These are phyloP conservation scores for Blastomyces gilchristii DNA, from an alignment of 2,329 filamentous ascomycete species.

Conservation along the genomic window DNA sequence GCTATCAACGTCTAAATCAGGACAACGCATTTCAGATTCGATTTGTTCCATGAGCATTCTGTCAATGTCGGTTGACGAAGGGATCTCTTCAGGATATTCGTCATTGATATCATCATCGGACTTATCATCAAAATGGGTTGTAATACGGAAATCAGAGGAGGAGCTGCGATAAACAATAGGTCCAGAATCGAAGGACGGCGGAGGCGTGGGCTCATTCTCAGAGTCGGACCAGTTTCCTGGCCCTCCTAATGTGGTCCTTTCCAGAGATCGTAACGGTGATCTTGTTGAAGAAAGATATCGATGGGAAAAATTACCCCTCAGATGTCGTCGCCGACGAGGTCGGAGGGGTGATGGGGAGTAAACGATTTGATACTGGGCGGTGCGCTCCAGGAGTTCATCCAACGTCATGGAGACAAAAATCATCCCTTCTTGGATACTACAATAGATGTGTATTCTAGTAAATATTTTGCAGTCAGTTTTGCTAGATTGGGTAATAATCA, in stretches of 20 bases:
- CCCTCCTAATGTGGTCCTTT: constrained; percentile 21
- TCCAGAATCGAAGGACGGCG: constrained; percentile 8
- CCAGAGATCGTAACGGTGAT: constrained; percentile 27
- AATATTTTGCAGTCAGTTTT: constrained; percentile 2
- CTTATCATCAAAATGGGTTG: constrained; percentile 29
- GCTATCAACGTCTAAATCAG: constrained; percentile 14
- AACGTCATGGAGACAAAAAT: constrained; percentile 82
- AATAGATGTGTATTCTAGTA: constrained; percentile 7
- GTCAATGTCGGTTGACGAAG: constrained; percentile 21
- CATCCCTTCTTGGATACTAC: constrained; percentile 78
- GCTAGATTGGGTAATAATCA: constrained; percentile 19
- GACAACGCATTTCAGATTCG: constrained; percentile 3
- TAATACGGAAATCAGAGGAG: constrained; percentile 25
- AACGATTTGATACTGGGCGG: constrained; percentile 64
- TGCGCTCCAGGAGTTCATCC: constrained; percentile 62
- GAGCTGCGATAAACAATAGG: background rate
- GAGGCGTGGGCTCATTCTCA: constrained; percentile 18
- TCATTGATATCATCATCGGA: constrained; percentile 31
- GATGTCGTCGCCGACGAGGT: constrained; percentile 22
- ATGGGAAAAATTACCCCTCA: constrained; percentile 27
- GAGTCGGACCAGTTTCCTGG: constrained; percentile 20
- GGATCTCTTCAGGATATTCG: constrained; percentile 20
- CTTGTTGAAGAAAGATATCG: constrained; percentile 32
- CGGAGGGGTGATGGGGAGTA: constrained; percentile 38
- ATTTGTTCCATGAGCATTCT: constrained; percentile 17